A percentile compares a stretch with the other conserved stretches of the same genome.
phyloP scores from a whole-genome alignment of 2,329 filamentous ascomycete genomes.

The Penicillium polonicum region DNA sequence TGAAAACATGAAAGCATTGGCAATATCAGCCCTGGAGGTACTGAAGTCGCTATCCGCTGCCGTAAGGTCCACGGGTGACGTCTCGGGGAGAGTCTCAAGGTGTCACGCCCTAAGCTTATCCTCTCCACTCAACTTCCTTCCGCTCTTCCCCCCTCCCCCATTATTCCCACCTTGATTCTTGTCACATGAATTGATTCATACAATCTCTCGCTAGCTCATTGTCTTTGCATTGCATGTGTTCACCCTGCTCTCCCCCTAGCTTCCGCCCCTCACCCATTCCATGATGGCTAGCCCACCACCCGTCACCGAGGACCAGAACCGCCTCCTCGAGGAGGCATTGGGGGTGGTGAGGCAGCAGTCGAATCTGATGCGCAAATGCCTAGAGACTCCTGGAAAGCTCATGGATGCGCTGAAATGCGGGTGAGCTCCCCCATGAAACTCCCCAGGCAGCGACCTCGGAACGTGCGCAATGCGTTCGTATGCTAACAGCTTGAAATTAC shows the following conservation, averaged over 20 bases:
- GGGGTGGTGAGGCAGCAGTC: slow-evolving; percentile 96
- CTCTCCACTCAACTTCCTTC: slow-evolving; percentile 25
- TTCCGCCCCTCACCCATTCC: slow-evolving; percentile 26
- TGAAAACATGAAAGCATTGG: not conserved
- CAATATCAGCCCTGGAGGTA: not conserved
- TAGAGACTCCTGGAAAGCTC: slow-evolving; percentile 95
- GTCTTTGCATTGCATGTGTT: slow-evolving; percentile 25
- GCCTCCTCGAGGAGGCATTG: slow-evolving; percentile 95
- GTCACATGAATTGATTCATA: slow-evolving; percentile 11
- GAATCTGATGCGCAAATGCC: slow-evolving; percentile 92
- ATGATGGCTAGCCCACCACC: slow-evolving; percentile 56
- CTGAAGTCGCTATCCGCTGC: slow-evolving; percentile 1
- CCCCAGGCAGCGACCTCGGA: slow-evolving; percentile 28
- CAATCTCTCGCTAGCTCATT: slow-evolving; percentile 11
- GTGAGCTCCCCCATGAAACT: slow-evolving; percentile 55
- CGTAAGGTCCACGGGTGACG: slow-evolving; percentile 18
- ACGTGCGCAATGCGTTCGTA: slow-evolving; percentile 11
- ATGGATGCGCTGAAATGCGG: slow-evolving; percentile 99
- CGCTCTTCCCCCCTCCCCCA: slow-evolving; percentile 4
- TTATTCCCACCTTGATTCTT: slow-evolving; percentile 1
- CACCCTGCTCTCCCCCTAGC: slow-evolving; percentile 24
- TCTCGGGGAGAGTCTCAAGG: slow-evolving; percentile 18
- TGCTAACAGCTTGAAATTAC: slow-evolving; percentile 16
- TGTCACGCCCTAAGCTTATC: slow-evolving; percentile 21
- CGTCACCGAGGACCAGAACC: slow-evolving; percentile 75